Evolutionary conservation across 176 grass and related monocot species (phyloP).

Genomic region (Raddia guianensis): DNA sequence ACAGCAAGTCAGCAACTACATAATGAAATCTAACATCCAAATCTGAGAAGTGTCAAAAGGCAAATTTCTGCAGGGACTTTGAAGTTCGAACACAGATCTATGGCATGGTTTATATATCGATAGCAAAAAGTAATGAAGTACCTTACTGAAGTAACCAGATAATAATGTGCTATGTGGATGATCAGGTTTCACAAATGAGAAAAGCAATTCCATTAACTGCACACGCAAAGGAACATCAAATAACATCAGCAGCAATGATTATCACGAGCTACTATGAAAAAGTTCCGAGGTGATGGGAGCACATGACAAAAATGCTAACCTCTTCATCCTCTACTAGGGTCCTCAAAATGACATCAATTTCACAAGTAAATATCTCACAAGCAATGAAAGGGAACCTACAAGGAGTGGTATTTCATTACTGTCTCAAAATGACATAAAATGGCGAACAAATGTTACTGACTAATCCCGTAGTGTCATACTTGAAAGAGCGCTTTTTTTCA

Average conservation of each 20-base stretch:
- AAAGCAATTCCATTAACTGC: conserved; percentile 95
- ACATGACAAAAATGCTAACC: conserved; percentile 47
- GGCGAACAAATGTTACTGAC: background rate
- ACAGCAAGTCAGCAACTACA: conserved; percentile 10
- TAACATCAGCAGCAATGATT: conserved; percentile 33
- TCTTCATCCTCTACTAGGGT: conserved; percentile 94
- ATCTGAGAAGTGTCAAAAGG: background rate
- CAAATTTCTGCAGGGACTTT: background rate
- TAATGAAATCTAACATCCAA: conserved; percentile 18
- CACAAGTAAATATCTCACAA: conserved; percentile 97
- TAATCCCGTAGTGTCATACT: conserved; percentile 61
- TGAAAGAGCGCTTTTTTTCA: conserved; percentile 93
- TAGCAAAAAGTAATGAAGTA: conserved; percentile 43
- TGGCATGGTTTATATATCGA: conserved; percentile 24
- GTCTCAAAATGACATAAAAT: no score
- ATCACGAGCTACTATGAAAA: conserved; percentile 11
- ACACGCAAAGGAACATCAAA: conserved; percentile 36
- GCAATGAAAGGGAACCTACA: conserved; percentile 98
- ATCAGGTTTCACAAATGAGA: conserved; percentile 93
- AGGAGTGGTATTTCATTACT: no score
- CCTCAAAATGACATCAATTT: conserved; percentile 96
- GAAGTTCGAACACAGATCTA: background rate
- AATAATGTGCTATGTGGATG: conserved; percentile 77
- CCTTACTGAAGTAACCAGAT: conserved; percentile 99
- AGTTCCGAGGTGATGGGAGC: background rate